phyloP scores from a whole-genome alignment of 2,329 filamentous ascomycete species.

The Byssoonygena ceratinophila region DNA sequence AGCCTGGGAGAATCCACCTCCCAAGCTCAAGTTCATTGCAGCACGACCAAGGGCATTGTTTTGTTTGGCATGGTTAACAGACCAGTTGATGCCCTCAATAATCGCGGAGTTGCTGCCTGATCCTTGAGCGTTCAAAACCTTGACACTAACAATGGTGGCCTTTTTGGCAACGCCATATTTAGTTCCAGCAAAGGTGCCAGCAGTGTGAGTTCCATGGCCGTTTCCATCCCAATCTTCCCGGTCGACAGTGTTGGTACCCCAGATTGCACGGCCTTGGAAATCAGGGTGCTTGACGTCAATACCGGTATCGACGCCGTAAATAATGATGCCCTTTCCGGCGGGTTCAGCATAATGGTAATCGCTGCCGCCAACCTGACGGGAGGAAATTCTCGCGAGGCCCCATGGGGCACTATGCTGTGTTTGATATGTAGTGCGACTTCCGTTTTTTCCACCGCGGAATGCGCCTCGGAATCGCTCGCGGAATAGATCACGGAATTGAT shows the following conservation, averaged over 20 bases:
- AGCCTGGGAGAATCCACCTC: conserved; percentile 28
- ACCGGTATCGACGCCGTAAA: conserved; percentile 34
- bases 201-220: conserved; percentile 34
- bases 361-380: conserved; percentile 18
- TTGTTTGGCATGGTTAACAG: conserved; percentile 25
- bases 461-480: too few species aligned
- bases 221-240: conserved; percentile 19
- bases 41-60: conserved; percentile 25
- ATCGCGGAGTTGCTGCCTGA: conserved; percentile 39
- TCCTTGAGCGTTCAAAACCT: conserved; percentile 39
- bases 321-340: conserved; percentile 28
- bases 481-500: too few species aligned
- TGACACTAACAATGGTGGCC: conserved; percentile 38
- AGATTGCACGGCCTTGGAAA: conserved; percentile 29
- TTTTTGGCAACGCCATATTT: conserved; percentile 33
- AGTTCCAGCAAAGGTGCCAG: conserved; percentile 30
- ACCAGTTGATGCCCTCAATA: conserved; percentile 41
- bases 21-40: conserved; percentile 31
- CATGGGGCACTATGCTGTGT: conserved; percentile 24
- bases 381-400: conserved; percentile 30
- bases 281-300: conserved; percentile 28
- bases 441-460: too few species aligned
- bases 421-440: background rate
- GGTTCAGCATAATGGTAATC: conserved; percentile 31
- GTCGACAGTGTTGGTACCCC: conserved; percentile 28